A percentile compares a stretch with the other conserved stretches of the same genome.
Conservation (phyloP, 768 basidiomycete genomes). For the Boletus reticuloceps region DNA sequence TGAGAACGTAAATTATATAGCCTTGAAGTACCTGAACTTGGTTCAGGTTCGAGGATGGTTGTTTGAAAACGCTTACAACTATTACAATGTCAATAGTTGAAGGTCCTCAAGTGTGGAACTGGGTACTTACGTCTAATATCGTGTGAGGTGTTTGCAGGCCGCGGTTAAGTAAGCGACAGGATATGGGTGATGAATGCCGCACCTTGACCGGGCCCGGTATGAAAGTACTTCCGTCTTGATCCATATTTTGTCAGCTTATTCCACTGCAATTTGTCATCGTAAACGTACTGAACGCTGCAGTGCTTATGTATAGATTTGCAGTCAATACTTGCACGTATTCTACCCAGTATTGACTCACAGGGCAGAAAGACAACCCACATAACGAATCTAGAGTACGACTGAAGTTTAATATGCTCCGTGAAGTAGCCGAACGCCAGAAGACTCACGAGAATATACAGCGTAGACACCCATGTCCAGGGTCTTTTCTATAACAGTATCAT, state of each 20-base stretch:
- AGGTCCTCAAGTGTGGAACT: not conserved
- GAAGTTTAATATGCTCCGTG: not conserved
- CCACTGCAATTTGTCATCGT: not conserved
- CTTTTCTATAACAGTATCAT: not conserved
- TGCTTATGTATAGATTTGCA: not conserved
- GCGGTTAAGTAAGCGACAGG: no score
- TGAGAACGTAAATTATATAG: not conserved
- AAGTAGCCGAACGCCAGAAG: not conserved
- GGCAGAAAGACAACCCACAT: not conserved
- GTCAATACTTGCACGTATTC: not conserved
- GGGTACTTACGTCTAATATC: not conserved
- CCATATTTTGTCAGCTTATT: not conserved
- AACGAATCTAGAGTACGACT: not conserved
- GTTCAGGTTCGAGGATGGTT: no score
- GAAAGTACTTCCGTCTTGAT: not conserved
- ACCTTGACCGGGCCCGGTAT: not conserved
- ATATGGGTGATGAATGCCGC: not conserved
- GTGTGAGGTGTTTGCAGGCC: not conserved
- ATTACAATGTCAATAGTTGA: not conserved
- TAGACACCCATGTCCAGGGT: not conserved
- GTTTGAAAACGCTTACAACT: not conserved
- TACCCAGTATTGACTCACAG: not conserved
- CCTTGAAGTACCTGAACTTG: not conserved
- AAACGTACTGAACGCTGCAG: not conserved
- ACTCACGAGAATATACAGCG: not conserved